These are phyloP conservation scores for Streptanthus diversifolius DNA, from an alignment of 345 rosid genomes.

Conservation along the genomic window DNA sequence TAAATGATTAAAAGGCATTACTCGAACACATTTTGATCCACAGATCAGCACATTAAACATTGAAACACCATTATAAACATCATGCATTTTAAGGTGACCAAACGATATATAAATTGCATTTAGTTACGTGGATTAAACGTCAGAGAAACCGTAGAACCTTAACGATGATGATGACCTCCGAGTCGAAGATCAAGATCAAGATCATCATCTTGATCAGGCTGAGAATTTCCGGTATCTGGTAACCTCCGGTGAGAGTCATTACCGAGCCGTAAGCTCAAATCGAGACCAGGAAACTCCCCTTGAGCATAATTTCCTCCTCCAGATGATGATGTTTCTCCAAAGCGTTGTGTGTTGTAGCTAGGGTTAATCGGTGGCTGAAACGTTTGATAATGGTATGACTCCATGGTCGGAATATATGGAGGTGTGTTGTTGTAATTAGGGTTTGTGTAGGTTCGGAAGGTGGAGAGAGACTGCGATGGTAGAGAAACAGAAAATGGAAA, in stretches of 20 bases:
- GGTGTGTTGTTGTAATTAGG: slow-evolving; percentile 7
- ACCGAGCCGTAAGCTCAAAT: slow-evolving; percentile 54
- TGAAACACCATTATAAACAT: background rate
- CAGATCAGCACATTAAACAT: background rate
- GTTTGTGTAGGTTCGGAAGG: background rate
- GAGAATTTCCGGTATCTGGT: slow-evolving; percentile 20
- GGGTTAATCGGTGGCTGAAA: slow-evolving; percentile 16
- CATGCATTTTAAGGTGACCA: background rate
- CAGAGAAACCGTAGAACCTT: background rate
- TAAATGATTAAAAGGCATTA: background rate
- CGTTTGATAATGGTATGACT: slow-evolving; percentile 18
- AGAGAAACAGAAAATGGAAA: slow-evolving; percentile 6
- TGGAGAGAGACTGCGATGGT: background rate
- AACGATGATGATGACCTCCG: slow-evolving; percentile 40
- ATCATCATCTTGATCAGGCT: slow-evolving; percentile 43
- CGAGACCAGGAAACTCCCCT: slow-evolving; percentile 42
- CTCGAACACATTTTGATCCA: background rate
- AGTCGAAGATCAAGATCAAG: slow-evolving; percentile 90
- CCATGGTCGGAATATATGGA: slow-evolving; percentile 16
- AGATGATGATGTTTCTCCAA: slow-evolving; percentile 7
- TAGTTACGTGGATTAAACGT: background rate
- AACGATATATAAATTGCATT: background rate
- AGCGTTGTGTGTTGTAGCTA: slow-evolving; percentile 11
- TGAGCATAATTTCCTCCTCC: slow-evolving; percentile 2
- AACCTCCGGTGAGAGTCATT: slow-evolving; percentile 18